A percentile compares a stretch with the other conserved stretches of the same genome.
These are phyloP conservation scores for Diaporthe helianthi DNA, from an alignment of 2,329 filamentous ascomycete genomes.

Conservation along the genomic window DNA sequence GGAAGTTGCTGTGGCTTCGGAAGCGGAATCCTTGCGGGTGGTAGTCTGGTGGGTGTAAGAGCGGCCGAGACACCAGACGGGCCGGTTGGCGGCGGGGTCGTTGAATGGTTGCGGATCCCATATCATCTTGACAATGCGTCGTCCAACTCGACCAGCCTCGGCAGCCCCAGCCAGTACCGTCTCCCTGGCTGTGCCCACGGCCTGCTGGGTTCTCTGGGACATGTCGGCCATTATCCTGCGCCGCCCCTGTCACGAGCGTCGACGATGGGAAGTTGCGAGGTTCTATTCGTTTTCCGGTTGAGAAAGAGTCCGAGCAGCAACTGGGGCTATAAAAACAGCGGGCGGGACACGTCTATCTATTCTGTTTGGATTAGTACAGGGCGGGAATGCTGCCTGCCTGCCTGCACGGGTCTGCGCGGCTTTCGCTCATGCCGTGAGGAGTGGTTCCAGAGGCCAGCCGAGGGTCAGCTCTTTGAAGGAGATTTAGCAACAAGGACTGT, in stretches of 20 bases:
- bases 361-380: constrained; percentile 14
- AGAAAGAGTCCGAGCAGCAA: not conserved
- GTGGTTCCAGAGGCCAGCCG: not conserved
- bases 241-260: not conserved
- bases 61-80: constrained; percentile 82
- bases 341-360: not conserved
- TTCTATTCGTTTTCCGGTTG: not conserved
- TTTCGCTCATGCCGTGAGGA: constrained; percentile 8
- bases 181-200: constrained; percentile 43
- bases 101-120: constrained; percentile 92
- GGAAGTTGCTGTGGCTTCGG: constrained; percentile 32
- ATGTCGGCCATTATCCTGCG: constrained; percentile 29
- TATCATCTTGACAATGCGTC: constrained; percentile 87
- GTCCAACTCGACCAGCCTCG: constrained; percentile 72
- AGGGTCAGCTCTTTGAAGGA: not conserved
- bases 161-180: constrained; percentile 48
- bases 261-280: not conserved
- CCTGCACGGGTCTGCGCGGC: not conserved
- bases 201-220: constrained; percentile 34
- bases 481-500: not conserved
- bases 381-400: constrained; percentile 11
- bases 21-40: not conserved
- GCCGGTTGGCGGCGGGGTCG: constrained; percentile 68
- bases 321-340: not conserved
- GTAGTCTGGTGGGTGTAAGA: constrained; percentile 55